Percentiles rank a stretch among this genome's conserved stretches.
Evolutionary conservation across 768 basidiomycete species (phyloP).

Genomic region (Kwoniella pini): DNA sequence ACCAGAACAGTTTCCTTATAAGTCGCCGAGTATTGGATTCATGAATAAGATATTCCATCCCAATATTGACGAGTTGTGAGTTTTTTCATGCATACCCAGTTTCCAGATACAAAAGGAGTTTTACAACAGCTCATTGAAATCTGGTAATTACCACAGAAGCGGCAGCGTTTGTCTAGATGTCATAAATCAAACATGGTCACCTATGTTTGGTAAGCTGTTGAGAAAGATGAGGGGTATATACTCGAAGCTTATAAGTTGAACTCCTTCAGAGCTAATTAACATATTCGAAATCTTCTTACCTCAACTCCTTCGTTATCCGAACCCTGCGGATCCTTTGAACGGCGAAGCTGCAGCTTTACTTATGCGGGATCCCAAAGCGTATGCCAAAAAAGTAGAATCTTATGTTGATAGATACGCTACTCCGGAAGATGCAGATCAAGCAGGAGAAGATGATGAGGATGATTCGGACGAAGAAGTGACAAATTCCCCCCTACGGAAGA

Average conservation of each 20-base stretch:
- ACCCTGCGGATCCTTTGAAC: conserved; percentile 96
- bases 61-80: conserved; percentile 97
- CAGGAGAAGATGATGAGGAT: conserved; percentile 59
- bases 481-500: conserved; percentile 5
- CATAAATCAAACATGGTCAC: conserved; percentile 99
- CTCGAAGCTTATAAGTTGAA: too few relatives aligned
- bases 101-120: too few relatives aligned
- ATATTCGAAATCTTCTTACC: conserved; percentile 98
- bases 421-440: conserved; percentile 81
- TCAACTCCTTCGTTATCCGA: conserved; percentile 94
- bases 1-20: conserved; percentile 97
- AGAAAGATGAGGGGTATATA: too few relatives aligned
- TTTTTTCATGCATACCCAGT: conserved; percentile 22
- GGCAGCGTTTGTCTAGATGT: conserved; percentile 98
- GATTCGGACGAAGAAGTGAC: conserved; percentile 58
- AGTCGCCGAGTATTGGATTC: conserved; percentile 97
- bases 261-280: conserved; percentile 99
- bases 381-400: conserved; percentile 91
- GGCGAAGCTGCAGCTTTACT: conserved; percentile 96
- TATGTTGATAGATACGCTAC: conserved; percentile 96
- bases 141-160: conserved; percentile 64
- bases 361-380: conserved; percentile 96
- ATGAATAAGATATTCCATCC: conserved; percentile 99
- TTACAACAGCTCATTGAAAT: conserved; percentile 10
- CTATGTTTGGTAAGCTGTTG: conserved; percentile 85